Evolutionary conservation across 805 yeast genomes (phyloP).

Genomic region (Candida koratica): DNA sequence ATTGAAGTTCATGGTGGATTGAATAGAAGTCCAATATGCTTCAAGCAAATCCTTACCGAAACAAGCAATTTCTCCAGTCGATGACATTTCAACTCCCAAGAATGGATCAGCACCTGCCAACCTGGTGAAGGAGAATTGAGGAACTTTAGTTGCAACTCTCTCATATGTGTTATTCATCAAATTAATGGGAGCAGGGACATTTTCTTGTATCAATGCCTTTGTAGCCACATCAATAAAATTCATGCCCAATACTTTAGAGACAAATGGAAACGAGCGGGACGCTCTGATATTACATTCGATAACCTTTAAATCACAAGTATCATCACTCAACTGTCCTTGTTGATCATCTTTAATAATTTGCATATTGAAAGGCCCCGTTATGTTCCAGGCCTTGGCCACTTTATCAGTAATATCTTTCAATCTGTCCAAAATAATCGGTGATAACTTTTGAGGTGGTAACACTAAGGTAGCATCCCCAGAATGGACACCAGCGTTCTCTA

Average conservation of each 20-base stretch:
- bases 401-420: slow-evolving; percentile 89
- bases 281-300: slow-evolving; percentile 99
- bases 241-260: slow-evolving; percentile 94
- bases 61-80: slow-evolving; percentile 85
- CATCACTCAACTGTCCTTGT: slow-evolving; percentile 47
- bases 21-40: slow-evolving; percentile 97
- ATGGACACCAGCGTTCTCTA: slow-evolving; percentile 98
- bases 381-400: slow-evolving; percentile 90
- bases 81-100: slow-evolving; percentile 98
- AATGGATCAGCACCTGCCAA: slow-evolving; percentile 97
- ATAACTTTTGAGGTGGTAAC: slow-evolving; percentile 93
- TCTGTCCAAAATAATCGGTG: slow-evolving; percentile 61
- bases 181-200: slow-evolving; percentile 75
- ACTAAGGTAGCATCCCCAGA: slow-evolving; percentile 98
- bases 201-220: slow-evolving; percentile 61
- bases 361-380: slow-evolving; percentile 96
- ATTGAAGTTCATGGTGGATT: slow-evolving; percentile 95
- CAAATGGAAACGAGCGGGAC: slow-evolving; percentile 98
- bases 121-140: slow-evolving; percentile 96
- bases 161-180: slow-evolving; percentile 72
- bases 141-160: slow-evolving; percentile 95
- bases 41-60: slow-evolving; percentile 82
- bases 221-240: slow-evolving; percentile 97
- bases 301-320: slow-evolving; percentile 62
- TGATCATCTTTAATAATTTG: slow-evolving; percentile 83